Base-by-base conservation (phyloP, 345 rosid genomes). In the Noccaea caerulescens region DNA sequence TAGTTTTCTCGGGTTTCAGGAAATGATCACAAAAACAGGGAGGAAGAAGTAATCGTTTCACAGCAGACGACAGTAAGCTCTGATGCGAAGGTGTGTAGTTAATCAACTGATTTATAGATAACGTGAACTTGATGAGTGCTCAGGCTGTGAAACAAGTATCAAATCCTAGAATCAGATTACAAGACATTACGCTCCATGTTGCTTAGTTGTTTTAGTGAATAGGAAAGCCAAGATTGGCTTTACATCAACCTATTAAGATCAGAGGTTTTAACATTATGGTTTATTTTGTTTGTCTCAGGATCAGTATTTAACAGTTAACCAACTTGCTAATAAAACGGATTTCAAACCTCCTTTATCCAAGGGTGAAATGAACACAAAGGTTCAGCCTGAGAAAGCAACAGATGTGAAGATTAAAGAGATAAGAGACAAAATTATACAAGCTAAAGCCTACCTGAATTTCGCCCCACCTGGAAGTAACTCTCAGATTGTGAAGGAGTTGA, bases 401-500 rank as follows among this genome's bases (percentile, higher is more conserved):
- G 91, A 93, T 80, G 79, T 60, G 65, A 93, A 85, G 83, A 79
- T 86, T 59, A 86, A 77, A 63, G 84, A 82, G 84, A 83, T 89
- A 77, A 85, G 83, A 85, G 97, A 93, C 85, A 87, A 85, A 75
- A 63, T 93, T 57, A 77, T 93, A 56, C 87, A 91, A 83, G 96
- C 95, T 60, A 85, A 76, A 76, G 88, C 79, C 59, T 93, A 85
- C 86, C 62, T 89, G 81, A 78, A 55, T 81, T 80, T 82, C 56
- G 76, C 86, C 55, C 90, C 87, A 30, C 77, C 90, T 41, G 88
- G 87, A 25, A 84, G 92, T 73, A 80, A 86, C 72, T 81, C 94
- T 55, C 97, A 83, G 77, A 63, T 89, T 12, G 88, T 84, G 33
- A 91, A 73, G 76, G 96, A 89, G 76, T 80, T 93, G 87, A 85